Conservation (phyloP, 768 basidiomycete species). For the Rhodotorula graminis region DNA sequence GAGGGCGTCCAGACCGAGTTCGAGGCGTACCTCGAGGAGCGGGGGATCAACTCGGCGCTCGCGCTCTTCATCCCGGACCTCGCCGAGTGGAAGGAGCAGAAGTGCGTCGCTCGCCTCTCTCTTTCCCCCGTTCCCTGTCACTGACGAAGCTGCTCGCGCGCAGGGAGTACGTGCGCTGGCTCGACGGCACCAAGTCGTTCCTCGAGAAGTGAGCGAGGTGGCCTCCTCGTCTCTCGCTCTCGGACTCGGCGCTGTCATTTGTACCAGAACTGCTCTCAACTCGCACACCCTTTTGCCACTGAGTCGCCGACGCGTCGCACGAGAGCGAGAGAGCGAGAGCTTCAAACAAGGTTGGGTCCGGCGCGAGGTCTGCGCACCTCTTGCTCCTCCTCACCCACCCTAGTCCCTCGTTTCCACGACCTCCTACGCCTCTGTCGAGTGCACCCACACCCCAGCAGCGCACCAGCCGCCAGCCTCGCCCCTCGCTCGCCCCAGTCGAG, state of each 20-base stretch:
- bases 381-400: not conserved
- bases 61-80: conserved; percentile 83
- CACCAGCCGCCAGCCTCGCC: not conserved
- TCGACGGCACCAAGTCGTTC: conserved; percentile 74
- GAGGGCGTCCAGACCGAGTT: conserved; percentile 82
- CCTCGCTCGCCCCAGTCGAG: too few relatives aligned
- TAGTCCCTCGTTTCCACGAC: conserved; percentile 2
- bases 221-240: not conserved
- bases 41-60: conserved; percentile 74
- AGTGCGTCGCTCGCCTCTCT: conserved; percentile 45
- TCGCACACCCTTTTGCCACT: not conserved
- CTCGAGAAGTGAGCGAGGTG: conserved; percentile 54
- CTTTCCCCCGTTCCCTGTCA: not conserved
- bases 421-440: not conserved
- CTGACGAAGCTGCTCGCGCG: not conserved
- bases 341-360: too few relatives aligned
- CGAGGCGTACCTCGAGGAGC: conserved; percentile 80
- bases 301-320: not conserved
- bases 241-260: too few relatives aligned
- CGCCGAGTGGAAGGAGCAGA: conserved; percentile 78
- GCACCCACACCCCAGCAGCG: not conserved
- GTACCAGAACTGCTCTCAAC: not conserved
- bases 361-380: not conserved
- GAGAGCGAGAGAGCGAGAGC: not conserved
- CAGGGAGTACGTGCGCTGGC: conserved; percentile 85